These are phyloP conservation scores for Phytophthora rubi DNA, from an alignment of 352 stramenopile genomes.

Conservation along the genomic window DNA sequence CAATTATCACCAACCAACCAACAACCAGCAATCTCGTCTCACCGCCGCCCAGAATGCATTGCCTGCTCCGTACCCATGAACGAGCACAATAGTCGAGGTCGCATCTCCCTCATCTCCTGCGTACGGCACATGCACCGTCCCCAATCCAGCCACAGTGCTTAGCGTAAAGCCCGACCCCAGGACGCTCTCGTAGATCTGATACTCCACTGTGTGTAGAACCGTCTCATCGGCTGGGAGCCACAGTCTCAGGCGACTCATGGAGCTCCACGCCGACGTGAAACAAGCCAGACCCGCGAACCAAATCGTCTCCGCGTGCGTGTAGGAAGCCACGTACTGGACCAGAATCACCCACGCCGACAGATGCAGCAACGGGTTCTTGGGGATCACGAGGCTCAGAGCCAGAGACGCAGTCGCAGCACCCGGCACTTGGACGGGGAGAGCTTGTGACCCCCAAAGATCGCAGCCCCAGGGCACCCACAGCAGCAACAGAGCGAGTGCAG, in stretches of 20 bases:
- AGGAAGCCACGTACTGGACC: constrained; percentile 21
- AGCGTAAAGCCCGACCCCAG: constrained; percentile 47
- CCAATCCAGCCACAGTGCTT: constrained; percentile 56
- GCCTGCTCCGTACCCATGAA: constrained; percentile 73
- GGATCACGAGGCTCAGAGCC: constrained; percentile 17
- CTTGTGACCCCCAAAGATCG: constrained; percentile 17
- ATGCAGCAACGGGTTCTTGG: constrained; percentile 28
- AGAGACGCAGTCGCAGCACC: constrained; percentile 13
- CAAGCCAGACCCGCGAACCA: constrained; percentile 27
- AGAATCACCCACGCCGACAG: constrained; percentile 22
- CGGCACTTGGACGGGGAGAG: constrained; percentile 18
- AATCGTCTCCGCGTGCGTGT: background rate
- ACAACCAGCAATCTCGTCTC: background rate
- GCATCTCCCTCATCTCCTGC: constrained; percentile 34
- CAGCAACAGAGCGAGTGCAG: constrained; percentile 17
- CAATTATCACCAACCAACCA: background rate
- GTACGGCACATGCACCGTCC: constrained; percentile 74
- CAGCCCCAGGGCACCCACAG: constrained; percentile 28
- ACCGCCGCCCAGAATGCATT: constrained; percentile 78
- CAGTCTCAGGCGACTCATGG: constrained; percentile 35
- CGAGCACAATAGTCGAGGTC: constrained; percentile 57
- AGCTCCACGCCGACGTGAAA: constrained; percentile 35
- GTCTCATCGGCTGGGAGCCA: constrained; percentile 56
- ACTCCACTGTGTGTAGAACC: constrained; percentile 49
- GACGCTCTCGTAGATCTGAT: constrained; percentile 63